Conservation (phyloP, 768 basidiomycete genomes). For the Podaxis mareebaensis region DNA sequence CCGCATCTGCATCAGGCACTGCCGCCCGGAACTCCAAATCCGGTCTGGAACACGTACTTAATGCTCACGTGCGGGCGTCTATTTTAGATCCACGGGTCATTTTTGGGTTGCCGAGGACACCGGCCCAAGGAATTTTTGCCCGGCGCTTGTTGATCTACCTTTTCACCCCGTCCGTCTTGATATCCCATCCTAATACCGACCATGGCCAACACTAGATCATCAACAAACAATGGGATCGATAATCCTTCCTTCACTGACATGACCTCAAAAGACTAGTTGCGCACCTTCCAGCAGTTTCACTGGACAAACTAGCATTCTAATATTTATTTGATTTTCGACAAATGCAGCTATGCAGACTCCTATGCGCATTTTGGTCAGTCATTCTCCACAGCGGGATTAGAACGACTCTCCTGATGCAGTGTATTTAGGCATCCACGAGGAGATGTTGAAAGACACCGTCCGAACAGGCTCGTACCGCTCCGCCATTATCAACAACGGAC, state of each 20-base stretch:
- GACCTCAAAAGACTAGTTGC: conserved; percentile 89
- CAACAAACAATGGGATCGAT: conserved; percentile 25
- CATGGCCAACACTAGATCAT: conserved; percentile 31
- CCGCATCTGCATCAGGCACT: background rate
- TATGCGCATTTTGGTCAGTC: conserved; percentile 90
- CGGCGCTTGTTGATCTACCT: background rate
- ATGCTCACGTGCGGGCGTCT: conserved; percentile 3
- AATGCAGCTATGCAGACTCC: conserved; percentile 85
- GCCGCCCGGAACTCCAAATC: conserved; percentile 13
- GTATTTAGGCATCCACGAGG: conserved; percentile 88
- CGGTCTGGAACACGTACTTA: background rate
- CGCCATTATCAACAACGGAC: conserved; percentile 92
- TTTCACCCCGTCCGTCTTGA: conserved; percentile 19
- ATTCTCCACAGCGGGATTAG: background rate
- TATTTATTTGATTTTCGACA: conserved; percentile 30
- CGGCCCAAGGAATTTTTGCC: conserved; percentile 7
- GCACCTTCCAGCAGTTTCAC: conserved; percentile 29
- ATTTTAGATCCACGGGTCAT: conserved; percentile 1
- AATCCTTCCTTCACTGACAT: conserved; percentile 43
- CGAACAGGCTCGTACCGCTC: conserved; percentile 94
- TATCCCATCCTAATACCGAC: conserved; percentile 20
- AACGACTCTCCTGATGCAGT: background rate
- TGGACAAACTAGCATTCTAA: conserved; percentile 36
- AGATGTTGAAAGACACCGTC: conserved; percentile 98
- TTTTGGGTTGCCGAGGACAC: conserved; percentile 6